phyloP scores from a whole-genome alignment of 1,284 basidiomycete species.

The Puccinia polysora region DNA sequence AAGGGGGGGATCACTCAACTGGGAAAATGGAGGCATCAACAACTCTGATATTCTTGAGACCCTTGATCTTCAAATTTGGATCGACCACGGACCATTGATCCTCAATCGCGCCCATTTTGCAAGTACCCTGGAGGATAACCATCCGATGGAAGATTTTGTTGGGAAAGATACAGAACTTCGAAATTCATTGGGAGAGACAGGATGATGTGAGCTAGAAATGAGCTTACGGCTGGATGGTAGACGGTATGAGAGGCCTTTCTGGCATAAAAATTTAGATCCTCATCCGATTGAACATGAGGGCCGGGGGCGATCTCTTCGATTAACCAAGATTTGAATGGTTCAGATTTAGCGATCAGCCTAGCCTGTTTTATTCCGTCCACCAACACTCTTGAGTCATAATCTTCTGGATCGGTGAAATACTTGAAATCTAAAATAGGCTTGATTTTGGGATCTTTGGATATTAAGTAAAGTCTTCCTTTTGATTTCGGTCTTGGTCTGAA shows the following conservation, averaged over 20 bases:
- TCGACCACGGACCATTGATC: constrained; percentile 51
- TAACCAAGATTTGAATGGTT: constrained; percentile 55
- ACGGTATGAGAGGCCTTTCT: constrained; percentile 53
- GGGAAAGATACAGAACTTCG: not conserved
- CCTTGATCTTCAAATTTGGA: constrained; percentile 50
- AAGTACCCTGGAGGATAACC: constrained; percentile 47
- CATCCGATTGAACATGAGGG: constrained; percentile 51
- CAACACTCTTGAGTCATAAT: constrained; percentile 57
- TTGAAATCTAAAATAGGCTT: constrained; percentile 58
- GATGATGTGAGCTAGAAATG: not conserved
- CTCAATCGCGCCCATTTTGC: constrained; percentile 52
- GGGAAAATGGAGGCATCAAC: constrained; percentile 53
- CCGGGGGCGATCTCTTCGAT: constrained; percentile 53
- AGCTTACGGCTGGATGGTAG: constrained; percentile 51
- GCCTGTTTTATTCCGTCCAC: constrained; percentile 60
- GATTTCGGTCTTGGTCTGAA: constrained; percentile 54
- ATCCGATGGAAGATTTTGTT: not conserved
- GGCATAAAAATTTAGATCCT: constrained; percentile 51
- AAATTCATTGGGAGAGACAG: not conserved
- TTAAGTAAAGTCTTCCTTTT: constrained; percentile 53
- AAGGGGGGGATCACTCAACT: not conserved
- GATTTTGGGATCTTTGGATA: constrained; percentile 54
- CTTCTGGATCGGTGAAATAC: constrained; percentile 57
- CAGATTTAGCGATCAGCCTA: constrained; percentile 55
- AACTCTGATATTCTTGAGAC: constrained; percentile 50